phyloP scores from a whole-genome alignment of 164 flowering plant genomes.

The Umbilicus rupestris region DNA sequence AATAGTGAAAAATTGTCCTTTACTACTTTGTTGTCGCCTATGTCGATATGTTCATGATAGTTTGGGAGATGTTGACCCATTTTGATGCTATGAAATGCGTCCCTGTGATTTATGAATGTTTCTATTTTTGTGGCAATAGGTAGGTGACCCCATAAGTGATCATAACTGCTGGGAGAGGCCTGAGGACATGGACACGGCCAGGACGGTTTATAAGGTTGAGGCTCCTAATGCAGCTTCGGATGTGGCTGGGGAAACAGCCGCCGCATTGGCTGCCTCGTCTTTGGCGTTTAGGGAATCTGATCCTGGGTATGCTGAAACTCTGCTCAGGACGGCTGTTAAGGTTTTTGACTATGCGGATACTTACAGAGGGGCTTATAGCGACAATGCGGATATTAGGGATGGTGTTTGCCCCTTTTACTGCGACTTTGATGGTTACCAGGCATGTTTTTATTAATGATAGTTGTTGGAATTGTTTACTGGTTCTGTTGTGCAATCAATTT shows the following conservation, averaged over 20 bases:
- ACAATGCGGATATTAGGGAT: conserved; percentile 47
- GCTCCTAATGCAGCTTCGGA: conserved; percentile 81
- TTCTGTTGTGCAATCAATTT: neutral
- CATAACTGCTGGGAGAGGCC: conserved; percentile 98
- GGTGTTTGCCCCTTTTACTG: conserved; percentile 95
- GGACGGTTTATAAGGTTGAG: conserved; percentile 74
- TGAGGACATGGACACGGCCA: conserved; percentile 89
- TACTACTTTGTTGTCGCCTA: neutral
- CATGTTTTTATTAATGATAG: conserved; percentile 8
- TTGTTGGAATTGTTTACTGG: neutral
- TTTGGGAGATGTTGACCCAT: neutral
- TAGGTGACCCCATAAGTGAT: conserved; percentile 75
- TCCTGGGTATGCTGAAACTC: conserved; percentile 62
- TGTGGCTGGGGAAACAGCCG: conserved; percentile 90
- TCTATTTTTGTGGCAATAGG: conserved; percentile 30
- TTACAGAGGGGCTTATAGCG: conserved; percentile 89
- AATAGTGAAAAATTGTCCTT: conserved; percentile 4
- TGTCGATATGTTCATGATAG: neutral
- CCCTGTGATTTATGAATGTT: neutral
- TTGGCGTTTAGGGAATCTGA: conserved; percentile 69
- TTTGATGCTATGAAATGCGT: neutral
- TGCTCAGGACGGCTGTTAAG: conserved; percentile 42
- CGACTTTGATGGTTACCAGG: conserved; percentile 89
- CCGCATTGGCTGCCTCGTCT: conserved; percentile 88
- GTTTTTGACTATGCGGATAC: conserved; percentile 68